Evolutionary conservation across 495 filamentous ascomycete genomes (phyloP).

Genomic region (Talaromyces stipitatus): DNA sequence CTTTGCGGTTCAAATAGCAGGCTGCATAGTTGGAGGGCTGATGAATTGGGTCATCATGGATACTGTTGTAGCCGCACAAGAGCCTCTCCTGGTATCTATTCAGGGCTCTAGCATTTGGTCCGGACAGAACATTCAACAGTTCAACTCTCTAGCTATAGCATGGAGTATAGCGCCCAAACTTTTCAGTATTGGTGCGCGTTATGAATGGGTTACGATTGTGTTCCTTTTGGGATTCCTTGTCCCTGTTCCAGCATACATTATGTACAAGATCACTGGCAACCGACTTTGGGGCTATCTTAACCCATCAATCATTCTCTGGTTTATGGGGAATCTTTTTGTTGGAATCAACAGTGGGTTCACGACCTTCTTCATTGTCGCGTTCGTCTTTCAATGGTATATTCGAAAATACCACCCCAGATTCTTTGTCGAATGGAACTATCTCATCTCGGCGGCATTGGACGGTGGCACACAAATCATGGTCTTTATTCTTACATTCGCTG

Average conservation of each 20-base stretch:
- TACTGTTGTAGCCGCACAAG: conserved; percentile 24
- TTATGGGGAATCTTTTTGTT: conserved; percentile 24
- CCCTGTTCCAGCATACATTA: conserved; percentile 26
- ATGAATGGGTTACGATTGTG: conserved; percentile 29
- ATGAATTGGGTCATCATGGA: conserved; percentile 35
- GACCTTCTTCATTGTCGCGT: conserved; percentile 26
- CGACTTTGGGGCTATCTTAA: conserved; percentile 20
- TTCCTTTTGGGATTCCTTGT: conserved; percentile 29
- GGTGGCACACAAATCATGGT: conserved; percentile 39
- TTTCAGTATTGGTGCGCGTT: conserved; percentile 22
- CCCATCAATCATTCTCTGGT: conserved; percentile 26
- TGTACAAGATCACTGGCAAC: conserved; percentile 12
- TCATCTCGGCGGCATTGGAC: conserved; percentile 42
- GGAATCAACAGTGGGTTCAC: conserved; percentile 28
- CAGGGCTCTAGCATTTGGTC: conserved; percentile 34
- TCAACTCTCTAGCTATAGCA: conserved; percentile 23
- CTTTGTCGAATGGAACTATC: conserved; percentile 47
- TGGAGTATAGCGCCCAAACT: conserved; percentile 25
- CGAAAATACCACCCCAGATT: conserved; percentile 32
- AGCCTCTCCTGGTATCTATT: conserved; percentile 19
- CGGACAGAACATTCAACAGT: conserved; percentile 26
- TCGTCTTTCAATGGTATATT: conserved; percentile 38
- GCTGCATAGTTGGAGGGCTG: conserved; percentile 27
- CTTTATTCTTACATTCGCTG: conserved; percentile 44
- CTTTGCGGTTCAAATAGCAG: conserved; percentile 27